Evolutionary conservation across 2,329 filamentous ascomycete genomes (phyloP).

Genomic region (Colletotrichum incanum): DNA sequence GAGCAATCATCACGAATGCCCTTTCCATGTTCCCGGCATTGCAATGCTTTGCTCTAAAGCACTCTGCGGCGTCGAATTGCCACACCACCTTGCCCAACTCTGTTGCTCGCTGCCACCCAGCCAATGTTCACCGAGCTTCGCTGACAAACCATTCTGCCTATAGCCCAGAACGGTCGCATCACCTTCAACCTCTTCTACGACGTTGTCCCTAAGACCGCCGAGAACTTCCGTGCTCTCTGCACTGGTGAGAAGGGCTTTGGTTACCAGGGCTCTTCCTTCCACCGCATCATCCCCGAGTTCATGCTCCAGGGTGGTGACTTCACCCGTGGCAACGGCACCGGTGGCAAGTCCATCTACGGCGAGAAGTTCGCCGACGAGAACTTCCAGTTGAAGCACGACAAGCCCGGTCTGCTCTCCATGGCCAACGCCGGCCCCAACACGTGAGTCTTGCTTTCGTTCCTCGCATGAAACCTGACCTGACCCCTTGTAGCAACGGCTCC

Average conservation of each 20-base stretch:
- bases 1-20: slow-evolving; percentile 1
- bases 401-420: slow-evolving; percentile 90
- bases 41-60: slow-evolving; percentile 1
- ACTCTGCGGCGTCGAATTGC: neutral
- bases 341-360: slow-evolving; percentile 94
- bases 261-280: slow-evolving; percentile 88
- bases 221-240: slow-evolving; percentile 90
- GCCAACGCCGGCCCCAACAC: slow-evolving; percentile 97
- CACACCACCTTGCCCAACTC: neutral
- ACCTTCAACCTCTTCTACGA: slow-evolving; percentile 91
- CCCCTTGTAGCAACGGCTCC: slow-evolving; percentile 87
- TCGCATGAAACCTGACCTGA: slow-evolving; percentile 36
- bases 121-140: slow-evolving; percentile 14
- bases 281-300: slow-evolving; percentile 93
- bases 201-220: slow-evolving; percentile 87
- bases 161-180: slow-evolving; percentile 84
- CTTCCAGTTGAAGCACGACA: slow-evolving; percentile 82
- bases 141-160: slow-evolving; percentile 44
- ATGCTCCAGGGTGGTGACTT: slow-evolving; percentile 98
- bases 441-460: slow-evolving; percentile 59
- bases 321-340: slow-evolving; percentile 91
- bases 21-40: neutral
- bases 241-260: slow-evolving; percentile 85
- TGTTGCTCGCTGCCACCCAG: neutral
- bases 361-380: slow-evolving; percentile 97